These are phyloP conservation scores for Agroathelia rolfsii DNA, from an alignment of 1,284 basidiomycete species.

Conservation along the genomic window DNA sequence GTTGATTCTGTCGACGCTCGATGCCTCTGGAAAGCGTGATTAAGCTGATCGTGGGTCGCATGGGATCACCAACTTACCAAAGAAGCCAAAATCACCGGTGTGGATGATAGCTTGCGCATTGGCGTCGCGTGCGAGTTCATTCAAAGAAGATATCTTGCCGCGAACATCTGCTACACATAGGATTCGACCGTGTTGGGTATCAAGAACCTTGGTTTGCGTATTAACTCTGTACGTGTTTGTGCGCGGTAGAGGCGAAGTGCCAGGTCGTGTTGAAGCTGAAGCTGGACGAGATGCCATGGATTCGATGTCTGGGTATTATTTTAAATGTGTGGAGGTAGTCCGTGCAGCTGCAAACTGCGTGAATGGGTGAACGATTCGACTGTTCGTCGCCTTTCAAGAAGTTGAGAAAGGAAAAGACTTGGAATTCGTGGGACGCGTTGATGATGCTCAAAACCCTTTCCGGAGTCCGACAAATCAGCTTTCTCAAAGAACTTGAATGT, in stretches of 20 bases:
- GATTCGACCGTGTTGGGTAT: conserved; percentile 76
- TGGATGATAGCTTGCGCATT: conserved; percentile 94
- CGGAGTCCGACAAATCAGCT: no score
- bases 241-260: conserved; percentile 45
- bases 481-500: no score
- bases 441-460: no score
- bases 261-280: conserved; percentile 46
- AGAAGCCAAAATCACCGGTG: conserved; percentile 99
- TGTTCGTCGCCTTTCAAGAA: no score
- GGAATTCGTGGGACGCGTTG: no score
- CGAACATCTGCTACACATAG: conserved; percentile 96
- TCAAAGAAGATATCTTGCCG: conserved; percentile 79
- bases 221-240: conserved; percentile 43
- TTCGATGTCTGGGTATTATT: no score
- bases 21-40: conserved; percentile 42
- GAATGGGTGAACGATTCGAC: no score
- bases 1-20: conserved; percentile 82
- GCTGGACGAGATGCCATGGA: conserved; percentile 46
- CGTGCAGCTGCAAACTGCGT: no score
- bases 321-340: background rate
- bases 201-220: conserved; percentile 69
- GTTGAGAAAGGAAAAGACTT: no score
- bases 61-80: conserved; percentile 42
- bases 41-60: conserved; percentile 11
- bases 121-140: conserved; percentile 82